Evolutionary conservation across 257 asterid genomes (phyloP), one percentile per base, ranked within the genome.

Genomic region (Solanum chiquidenum): DNA sequence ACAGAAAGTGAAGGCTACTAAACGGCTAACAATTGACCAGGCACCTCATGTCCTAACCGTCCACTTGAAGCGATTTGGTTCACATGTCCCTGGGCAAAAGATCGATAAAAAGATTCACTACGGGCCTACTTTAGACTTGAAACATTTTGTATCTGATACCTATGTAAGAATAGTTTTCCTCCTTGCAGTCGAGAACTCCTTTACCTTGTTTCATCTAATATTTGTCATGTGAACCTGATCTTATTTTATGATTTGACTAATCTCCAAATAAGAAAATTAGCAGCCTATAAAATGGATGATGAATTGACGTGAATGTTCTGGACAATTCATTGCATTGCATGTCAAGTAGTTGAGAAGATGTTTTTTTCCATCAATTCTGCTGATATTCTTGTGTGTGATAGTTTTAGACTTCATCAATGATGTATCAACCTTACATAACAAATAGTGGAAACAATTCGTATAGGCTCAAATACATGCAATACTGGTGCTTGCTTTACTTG

Each of bases 41-140:
- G 96, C 99, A 66, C 99, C 99, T 87, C 90, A 93, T 90, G 99
- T 97, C 82, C 98, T 97, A 88, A 84, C 98, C 33, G 90, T 97
- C 88, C 98, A 95, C 93, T 92, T 95, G 86, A 97, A 97, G 94
- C 95, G 99, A 46, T 97, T 97, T 90, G 91, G 98, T 83, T 91
- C 98, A 31, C 92, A 92, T 83, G 37, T 90, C 37, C 92, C 89
- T 13, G 98, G 98, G 68, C 94, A 93, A 87, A 97, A 97, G 88
- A 96, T 97, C 38, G 94, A 93, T 88, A 97, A 89, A 88, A 91
- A 89, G 86, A 89, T 97, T 83, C 88, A 90, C 35, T 97, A 94
- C 89, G 93, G 90, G 85, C 94, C 99, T 75, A 92, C 93, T 27
- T 89, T 97, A 92, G 96, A 97, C 93, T 92, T 97, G 90, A 95